These are phyloP conservation scores for Hyphopichia pseudoburtonii DNA, from an alignment of 1,139 yeast genomes.

Conservation along the genomic window DNA sequence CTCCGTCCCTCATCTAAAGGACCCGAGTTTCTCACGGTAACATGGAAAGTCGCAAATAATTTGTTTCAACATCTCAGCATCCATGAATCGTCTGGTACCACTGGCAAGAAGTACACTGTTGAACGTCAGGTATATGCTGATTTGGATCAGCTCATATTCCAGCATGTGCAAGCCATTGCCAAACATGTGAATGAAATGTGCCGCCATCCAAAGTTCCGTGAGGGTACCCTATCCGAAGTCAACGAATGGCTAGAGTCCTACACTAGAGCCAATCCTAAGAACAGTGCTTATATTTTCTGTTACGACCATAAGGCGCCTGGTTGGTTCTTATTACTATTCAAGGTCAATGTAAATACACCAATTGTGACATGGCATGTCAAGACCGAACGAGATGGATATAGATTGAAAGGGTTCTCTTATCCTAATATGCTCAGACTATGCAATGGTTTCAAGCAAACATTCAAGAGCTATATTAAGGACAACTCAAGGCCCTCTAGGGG, in stretches of 20 bases:
- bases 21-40: constrained; percentile 80
- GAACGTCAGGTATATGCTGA: constrained; percentile 76
- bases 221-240: constrained; percentile 78
- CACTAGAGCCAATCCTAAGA: constrained; percentile 86
- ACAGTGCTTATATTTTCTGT: constrained; percentile 90
- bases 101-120: constrained; percentile 64
- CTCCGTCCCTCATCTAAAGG: constrained; percentile 95
- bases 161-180: constrained; percentile 84
- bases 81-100: constrained; percentile 58
- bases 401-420: constrained; percentile 74
- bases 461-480: constrained; percentile 37
- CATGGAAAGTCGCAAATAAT: constrained; percentile 94
- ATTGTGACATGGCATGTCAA: constrained; percentile 87
- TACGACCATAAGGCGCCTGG: constrained; percentile 92
- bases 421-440: constrained; percentile 86
- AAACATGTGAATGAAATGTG: constrained; percentile 83
- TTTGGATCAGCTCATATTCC: constrained; percentile 88
- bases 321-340: constrained; percentile 83
- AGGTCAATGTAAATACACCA: constrained; percentile 68
- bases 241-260: constrained; percentile 86
- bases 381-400: constrained; percentile 83
- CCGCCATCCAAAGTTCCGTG: constrained; percentile 83
- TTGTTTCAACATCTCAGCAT: constrained; percentile 90
- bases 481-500: constrained; percentile 18
- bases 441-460: constrained; percentile 83